Evolutionary conservation across 1,284 basidiomycete species (phyloP), one percentile per base, ranked within the genome.

Genomic region (Sutorius eximius): DNA sequence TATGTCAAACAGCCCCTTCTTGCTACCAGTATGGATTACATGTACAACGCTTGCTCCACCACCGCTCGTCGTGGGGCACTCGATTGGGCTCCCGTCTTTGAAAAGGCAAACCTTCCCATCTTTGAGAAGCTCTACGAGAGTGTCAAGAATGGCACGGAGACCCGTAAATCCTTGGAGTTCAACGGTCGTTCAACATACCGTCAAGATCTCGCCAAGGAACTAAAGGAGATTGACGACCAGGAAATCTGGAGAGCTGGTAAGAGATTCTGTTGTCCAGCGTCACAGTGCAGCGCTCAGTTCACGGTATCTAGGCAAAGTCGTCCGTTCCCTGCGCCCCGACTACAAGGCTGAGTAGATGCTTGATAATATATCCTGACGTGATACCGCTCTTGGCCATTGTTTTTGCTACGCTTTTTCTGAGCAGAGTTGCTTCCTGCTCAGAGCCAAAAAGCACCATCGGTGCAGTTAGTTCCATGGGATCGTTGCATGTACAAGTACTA

Each of bases 71-170:
- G 96, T 62, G 97, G 96, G 71, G 95, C 95, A 45, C 89, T 97
- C 55, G 97, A 99, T 83, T 99, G 97, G 97, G 95, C 96, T n/a
- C 95, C 95, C 64, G 80, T 93, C 73, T 98, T 98, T 75, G 92
- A 98, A 77, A 87, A 91, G 77, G 86, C 94, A 60, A 96, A 95
- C 81, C 71, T 87, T 55, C 95, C 96, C 61, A 82, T 99, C 65
- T 98, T 99, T 73, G 93, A 98, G 79, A 73, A 84, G 68, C 87
- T 99, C 42, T 99, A 99, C 80, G 82, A 93, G 80, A 92, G 90
- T 71, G 97, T 99, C 66, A 83, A 80, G 72, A 87, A 98, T 72
- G 97, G 97, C 57, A 91, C 91, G 32, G 97, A 99, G 83, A 99
- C 97, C 47, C 88, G 94, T 73, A 95, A 96, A 72, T 89, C 94